Evolutionary conservation across 352 stramenopile genomes (phyloP), one percentile per base, ranked within the genome.

Genomic region (Pythium oligandrum): DNA sequence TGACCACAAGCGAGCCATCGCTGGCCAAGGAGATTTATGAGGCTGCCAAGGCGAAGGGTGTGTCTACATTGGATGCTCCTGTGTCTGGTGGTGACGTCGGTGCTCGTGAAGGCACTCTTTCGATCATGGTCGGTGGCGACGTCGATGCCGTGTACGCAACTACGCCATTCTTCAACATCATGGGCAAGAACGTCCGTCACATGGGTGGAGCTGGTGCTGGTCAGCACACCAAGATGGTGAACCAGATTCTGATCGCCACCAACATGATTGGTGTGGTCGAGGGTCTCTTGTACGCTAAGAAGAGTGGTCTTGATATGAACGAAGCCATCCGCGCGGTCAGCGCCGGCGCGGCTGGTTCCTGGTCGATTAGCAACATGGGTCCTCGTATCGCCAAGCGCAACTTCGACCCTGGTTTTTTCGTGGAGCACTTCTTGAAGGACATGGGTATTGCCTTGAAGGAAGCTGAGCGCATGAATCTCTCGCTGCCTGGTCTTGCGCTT

Each of bases 201-300:
- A 96, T 96, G 81, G 89, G 89, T 32, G 70, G 71, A 8, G 55
- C 86, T 12, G 89, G 88, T 3, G 73, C 83, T 36, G 88, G 88
- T 1, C 86, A 96, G 55, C 81, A 95, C 59, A 95, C 88, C 12
- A 96, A 97, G 73, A 95, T 96, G 84, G 86, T 97, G 52, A 97
- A 96, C 64, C 88, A 97, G 58, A 90, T 93, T 58, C 54, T 93
- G 63, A 94, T 94, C 51, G 76, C 81, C 40, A 91, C 81, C 44
- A 90, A 86, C 59, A 94, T 94, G 85, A 92, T 96, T 49, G 88
- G 87, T 36, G 82, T 96, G 8, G 81, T 89, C 8, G 88, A 97
- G 69, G 79, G 86, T 5, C 61, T 97, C 49, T 55, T 97, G 35
- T 96, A 96, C 63, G 87, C 84, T 31, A 88, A 95, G 64, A 86